Evolutionary conservation across 495 filamentous ascomycete genomes (phyloP).

Genomic region (Choiromyces venosus): DNA sequence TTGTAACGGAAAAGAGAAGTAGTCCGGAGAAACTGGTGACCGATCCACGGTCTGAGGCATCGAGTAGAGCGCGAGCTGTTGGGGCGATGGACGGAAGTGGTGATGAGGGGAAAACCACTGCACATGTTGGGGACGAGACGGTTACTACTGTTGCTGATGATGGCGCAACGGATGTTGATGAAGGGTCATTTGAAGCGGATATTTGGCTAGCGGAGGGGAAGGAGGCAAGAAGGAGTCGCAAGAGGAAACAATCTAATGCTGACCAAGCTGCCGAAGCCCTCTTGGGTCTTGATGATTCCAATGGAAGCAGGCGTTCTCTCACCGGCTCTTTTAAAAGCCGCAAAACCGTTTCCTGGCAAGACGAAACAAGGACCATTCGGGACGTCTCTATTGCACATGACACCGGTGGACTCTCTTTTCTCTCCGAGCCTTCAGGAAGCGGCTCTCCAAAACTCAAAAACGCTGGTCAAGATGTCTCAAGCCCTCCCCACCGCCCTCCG

Average conservation of each 20-base stretch:
- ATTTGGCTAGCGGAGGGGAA: constrained; percentile 37
- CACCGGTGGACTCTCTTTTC: neutral
- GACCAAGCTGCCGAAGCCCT: constrained; percentile 15
- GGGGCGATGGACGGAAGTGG: constrained; percentile 25
- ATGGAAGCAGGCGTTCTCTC: constrained; percentile 21
- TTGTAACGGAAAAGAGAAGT: neutral
- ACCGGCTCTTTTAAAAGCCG: constrained; percentile 38
- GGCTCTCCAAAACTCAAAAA: neutral
- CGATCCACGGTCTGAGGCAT: constrained; percentile 11
- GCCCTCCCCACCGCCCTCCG: neutral
- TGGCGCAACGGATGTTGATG: constrained; percentile 18
- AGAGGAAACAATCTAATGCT: constrained; percentile 22
- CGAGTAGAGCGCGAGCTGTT: constrained; percentile 12
- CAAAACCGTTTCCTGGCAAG: constrained; percentile 39
- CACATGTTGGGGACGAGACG: neutral
- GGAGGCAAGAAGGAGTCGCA: constrained; percentile 21
- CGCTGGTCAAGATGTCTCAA: neutral
- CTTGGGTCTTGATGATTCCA: constrained; percentile 9
- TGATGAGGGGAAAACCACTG: neutral
- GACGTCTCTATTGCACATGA: neutral
- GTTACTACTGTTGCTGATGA: neutral
- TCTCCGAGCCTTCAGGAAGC: neutral
- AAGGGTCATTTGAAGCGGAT: constrained; percentile 28
- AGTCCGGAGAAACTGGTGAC: neutral
- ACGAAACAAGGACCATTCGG: neutral